phyloP scores from a whole-genome alignment of 2,329 filamentous ascomycete species.

The Cryoendolithus antarcticus region DNA sequence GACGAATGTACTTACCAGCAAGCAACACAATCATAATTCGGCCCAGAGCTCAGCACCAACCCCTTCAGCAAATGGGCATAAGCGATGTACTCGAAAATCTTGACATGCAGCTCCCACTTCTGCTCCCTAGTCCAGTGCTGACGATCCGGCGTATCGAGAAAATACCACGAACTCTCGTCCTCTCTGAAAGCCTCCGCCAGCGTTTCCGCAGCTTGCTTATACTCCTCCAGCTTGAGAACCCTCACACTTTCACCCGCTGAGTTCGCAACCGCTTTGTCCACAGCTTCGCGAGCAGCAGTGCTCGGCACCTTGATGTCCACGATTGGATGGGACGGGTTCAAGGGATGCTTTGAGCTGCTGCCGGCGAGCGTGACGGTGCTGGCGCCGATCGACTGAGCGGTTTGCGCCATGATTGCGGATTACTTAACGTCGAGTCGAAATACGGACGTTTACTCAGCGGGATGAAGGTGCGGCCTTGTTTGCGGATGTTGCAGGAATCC shows the following conservation, averaged over 20 bases:
- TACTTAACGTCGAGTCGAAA: too few species aligned
- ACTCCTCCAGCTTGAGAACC: constrained; percentile 52
- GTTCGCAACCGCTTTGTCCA: too few species aligned
- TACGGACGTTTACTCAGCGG: too few species aligned
- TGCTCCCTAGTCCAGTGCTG: constrained; percentile 49
- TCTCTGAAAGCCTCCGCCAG: constrained; percentile 67
- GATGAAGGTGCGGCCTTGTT: too few species aligned
- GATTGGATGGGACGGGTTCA: too few species aligned
- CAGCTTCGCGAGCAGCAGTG: too few species aligned
- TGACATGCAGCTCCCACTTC: constrained; percentile 64
- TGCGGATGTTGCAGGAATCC: too few species aligned
- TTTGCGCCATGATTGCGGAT: too few species aligned
- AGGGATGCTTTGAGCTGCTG: too few species aligned
- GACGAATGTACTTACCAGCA: constrained; percentile 51
- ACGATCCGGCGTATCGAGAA: constrained; percentile 60
- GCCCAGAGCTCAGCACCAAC: constrained; percentile 60
- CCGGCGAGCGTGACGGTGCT: too few species aligned
- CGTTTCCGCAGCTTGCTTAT: constrained; percentile 56
- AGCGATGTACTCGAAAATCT: constrained; percentile 65
- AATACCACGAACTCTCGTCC: constrained; percentile 63
- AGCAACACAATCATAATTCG: constrained; percentile 65
- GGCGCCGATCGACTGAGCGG: too few species aligned
- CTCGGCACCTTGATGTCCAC: too few species aligned
- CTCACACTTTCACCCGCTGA: constrained; percentile 40
- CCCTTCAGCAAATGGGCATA: constrained; percentile 65